These are phyloP conservation scores for Ophiosphaerella korrae DNA, from an alignment of 2,329 filamentous ascomycete genomes.

Conservation along the genomic window DNA sequence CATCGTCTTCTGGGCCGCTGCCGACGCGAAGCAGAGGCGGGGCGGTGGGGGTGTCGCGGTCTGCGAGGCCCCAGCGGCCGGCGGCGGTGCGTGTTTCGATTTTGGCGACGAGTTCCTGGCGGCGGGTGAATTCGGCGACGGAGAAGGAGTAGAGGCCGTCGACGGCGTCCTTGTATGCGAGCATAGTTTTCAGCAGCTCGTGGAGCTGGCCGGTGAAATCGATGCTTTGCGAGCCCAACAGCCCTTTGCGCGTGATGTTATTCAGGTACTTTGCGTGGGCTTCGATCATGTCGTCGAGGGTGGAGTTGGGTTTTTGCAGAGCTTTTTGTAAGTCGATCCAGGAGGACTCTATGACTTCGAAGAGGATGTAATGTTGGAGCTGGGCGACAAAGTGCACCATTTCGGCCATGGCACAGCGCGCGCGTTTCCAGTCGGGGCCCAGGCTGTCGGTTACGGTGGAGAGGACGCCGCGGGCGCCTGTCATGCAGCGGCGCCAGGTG, in stretches of 20 bases:
- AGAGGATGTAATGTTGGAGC: constrained; percentile 97
- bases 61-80: constrained; percentile 67
- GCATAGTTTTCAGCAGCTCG: constrained; percentile 91
- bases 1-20: constrained; percentile 60
- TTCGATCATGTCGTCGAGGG: constrained; percentile 90
- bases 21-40: constrained; percentile 36
- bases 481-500: constrained; percentile 96
- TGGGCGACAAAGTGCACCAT: constrained; percentile 99
- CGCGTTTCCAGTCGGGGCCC: constrained; percentile 84
- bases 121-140: constrained; percentile 87
- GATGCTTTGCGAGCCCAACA: constrained; percentile 73
- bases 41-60: constrained; percentile 51
- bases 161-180: constrained; percentile 89
- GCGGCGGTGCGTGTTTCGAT: constrained; percentile 69
- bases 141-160: constrained; percentile 95
- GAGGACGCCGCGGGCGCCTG: constrained; percentile 88
- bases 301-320: constrained; percentile 83
- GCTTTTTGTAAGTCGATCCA: constrained; percentile 89
- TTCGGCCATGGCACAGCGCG: constrained; percentile 85
- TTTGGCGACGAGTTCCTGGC: constrained; percentile 82
- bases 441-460: constrained; percentile 75
- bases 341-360: constrained; percentile 95
- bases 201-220: constrained; percentile 90
- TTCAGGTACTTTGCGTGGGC: constrained; percentile 91
- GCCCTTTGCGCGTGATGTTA: constrained; percentile 92